phyloP scores from a whole-genome alignment of 495 filamentous ascomycete species.

The Neurospora hispaniola region DNA sequence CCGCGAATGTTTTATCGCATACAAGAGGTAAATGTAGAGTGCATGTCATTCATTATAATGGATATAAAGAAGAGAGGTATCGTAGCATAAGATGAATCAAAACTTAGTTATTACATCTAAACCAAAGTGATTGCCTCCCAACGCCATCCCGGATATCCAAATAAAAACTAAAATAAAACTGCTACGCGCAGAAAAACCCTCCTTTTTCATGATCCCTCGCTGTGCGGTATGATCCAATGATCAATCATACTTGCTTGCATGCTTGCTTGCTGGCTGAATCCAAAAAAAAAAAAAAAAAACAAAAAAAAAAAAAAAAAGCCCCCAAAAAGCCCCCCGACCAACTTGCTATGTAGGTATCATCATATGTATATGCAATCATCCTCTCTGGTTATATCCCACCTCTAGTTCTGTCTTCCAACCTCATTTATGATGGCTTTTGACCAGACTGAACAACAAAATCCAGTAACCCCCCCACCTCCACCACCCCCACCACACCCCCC shows the following conservation, averaged over 20 bases:
- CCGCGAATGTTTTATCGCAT: not conserved
- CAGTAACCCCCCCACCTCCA: slow-evolving; percentile 31
- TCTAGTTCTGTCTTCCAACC: too few species aligned
- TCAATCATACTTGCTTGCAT: not conserved
- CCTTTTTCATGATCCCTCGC: not conserved
- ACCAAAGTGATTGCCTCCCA: not conserved
- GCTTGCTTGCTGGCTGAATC: not conserved
- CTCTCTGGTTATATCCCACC: not conserved
- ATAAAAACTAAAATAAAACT: not conserved
- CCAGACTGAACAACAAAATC: not conserved
- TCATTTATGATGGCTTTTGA: not conserved
- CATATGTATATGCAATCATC: not conserved
- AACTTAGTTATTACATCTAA: not conserved
- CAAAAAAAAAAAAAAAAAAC: not conserved
- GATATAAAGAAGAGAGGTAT: not conserved
- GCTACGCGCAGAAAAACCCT: not conserved
- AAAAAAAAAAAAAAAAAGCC: not conserved
- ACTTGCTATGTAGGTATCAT: not conserved
- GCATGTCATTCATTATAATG: not conserved
- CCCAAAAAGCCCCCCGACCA: not conserved
- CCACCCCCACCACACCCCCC: slow-evolving; percentile 29
- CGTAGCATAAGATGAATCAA: not conserved
- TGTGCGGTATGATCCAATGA: not conserved
- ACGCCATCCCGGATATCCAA: not conserved
- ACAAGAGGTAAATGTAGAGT: not conserved